Conservation (phyloP, 352 stramenopile genomes). For the Pythium vanterpoolii region DNA sequence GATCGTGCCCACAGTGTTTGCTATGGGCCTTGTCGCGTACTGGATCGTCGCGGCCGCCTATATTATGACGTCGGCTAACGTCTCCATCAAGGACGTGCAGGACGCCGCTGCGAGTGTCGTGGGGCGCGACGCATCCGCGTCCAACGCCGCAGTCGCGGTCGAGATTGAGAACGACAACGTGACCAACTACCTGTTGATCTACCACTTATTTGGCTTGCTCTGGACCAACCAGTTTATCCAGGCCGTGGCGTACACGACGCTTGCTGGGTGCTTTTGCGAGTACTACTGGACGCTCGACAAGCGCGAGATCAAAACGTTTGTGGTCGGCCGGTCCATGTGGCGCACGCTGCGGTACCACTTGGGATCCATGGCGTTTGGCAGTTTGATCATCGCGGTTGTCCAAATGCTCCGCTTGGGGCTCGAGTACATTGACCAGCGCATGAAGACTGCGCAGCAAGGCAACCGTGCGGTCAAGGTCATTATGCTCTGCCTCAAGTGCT, state of each 20-base stretch:
- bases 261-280: conserved; percentile 76
- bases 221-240: conserved; percentile 89
- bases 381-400: conserved; percentile 83
- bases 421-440: conserved; percentile 82
- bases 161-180: conserved; percentile 56
- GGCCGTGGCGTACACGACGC: conserved; percentile 63
- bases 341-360: conserved; percentile 74
- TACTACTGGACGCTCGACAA: conserved; percentile 90
- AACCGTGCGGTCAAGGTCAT: conserved; percentile 69
- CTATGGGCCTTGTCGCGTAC: conserved; percentile 61
- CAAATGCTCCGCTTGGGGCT: conserved; percentile 70
- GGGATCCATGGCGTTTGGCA: conserved; percentile 85
- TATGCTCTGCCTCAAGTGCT: conserved; percentile 88
- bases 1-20: conserved; percentile 64
- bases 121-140: conserved; percentile 10
- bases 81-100: conserved; percentile 49
- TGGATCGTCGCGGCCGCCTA: conserved; percentile 79
- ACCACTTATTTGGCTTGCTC: conserved; percentile 79
- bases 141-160: conserved; percentile 31
- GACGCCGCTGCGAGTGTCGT: conserved; percentile 24
- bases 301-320: conserved; percentile 39
- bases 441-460: conserved; percentile 52
- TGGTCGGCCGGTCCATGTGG: conserved; percentile 57
- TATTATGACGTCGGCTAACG: conserved; percentile 62
- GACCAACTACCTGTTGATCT: conserved; percentile 78